Conservation (phyloP, 108 stramenopile species). For the Fistulifera pelliculosa region DNA sequence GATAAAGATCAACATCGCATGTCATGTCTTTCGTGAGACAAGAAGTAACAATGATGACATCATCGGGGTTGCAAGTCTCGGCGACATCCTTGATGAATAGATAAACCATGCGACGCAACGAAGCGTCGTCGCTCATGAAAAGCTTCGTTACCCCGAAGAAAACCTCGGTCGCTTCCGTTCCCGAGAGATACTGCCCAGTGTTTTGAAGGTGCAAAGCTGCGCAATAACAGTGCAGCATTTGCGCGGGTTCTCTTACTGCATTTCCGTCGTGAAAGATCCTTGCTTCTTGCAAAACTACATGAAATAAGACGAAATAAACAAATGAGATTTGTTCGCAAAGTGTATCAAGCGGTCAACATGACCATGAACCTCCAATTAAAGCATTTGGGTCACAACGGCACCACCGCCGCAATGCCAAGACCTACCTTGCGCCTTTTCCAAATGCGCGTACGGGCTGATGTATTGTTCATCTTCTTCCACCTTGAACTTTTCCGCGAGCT, state of each 20-base stretch:
- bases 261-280: slow-evolving; percentile 94
- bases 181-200: slow-evolving; percentile 68
- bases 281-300: slow-evolving; percentile 92
- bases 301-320: no score
- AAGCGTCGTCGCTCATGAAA: slow-evolving; percentile 92
- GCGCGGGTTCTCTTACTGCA: slow-evolving; percentile 92
- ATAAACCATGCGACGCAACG: slow-evolving; percentile 83
- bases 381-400: no score
- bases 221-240: slow-evolving; percentile 98
- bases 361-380: no score
- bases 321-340: no score
- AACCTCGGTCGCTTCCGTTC: slow-evolving; percentile 86
- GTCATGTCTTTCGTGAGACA: slow-evolving; percentile 99
- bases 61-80: slow-evolving; percentile 95
- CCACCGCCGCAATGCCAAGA: no score
- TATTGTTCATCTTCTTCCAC: slow-evolving; percentile 74
- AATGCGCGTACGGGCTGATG: slow-evolving; percentile 87
- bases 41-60: slow-evolving; percentile 98
- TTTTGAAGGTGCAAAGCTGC: slow-evolving; percentile 90
- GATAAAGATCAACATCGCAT: slow-evolving; percentile 93
- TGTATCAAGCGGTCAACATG: no score
- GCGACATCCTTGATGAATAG: slow-evolving; percentile 99
- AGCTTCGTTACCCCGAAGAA: slow-evolving; percentile 99
- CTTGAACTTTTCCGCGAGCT: slow-evolving; percentile 83
- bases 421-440: slow-evolving; percentile 81